Base-by-base conservation (phyloP, 2,329 filamentous ascomycete genomes). In the Curvularia eragrostidis region DNA sequence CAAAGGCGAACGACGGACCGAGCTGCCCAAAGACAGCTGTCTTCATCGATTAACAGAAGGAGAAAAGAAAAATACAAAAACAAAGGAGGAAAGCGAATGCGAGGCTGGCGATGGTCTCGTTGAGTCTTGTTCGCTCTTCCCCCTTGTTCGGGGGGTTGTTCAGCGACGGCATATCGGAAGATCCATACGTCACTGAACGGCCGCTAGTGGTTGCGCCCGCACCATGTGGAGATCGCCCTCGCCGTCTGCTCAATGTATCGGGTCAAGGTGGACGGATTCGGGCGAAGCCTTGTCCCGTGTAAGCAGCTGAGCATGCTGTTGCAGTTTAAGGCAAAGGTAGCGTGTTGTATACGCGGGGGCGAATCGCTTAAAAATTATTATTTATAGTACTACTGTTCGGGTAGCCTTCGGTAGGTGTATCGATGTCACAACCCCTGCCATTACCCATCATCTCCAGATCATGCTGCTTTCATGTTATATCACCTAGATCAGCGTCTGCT, bases 401-500 rank as follows among this genome's bases (percentile, higher is more conserved):
- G 41, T 43, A 43, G 41, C 21, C 21, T 9, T 43, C 13, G 32
- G n/a, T n/a, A n/a, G 13, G 32, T 36, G 32, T 6, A n/a, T 36
- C n/a, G 13, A 13, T 26, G 41, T 13, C 21, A 15, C 9, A 43
- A 43, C 41, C 41, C 18, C 39, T 24, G 15, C 13, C 12, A 24
- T n/a, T 42, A 42, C 19, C n/a, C 21, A 42, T 24, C 39, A 12
- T 15, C 21, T 43, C 41, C 21, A 24, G 41, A 24, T 21, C 41
- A 43, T 13, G 9, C 15, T 18, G 28, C 23, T 28, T 15, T 15
- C n/a, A 41, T 12, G 19, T 9, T 18, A 19, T 15, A 42, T 13
- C 24, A 23, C 10, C 32, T 49, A 72, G 13, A 71, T 68, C 36
- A 70, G 48, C 5, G 70, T 73, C 61, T 73, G 68, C 60, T 71